Conservation (phyloP, 441 rosid genomes). For the Erodium moschatum region DNA sequence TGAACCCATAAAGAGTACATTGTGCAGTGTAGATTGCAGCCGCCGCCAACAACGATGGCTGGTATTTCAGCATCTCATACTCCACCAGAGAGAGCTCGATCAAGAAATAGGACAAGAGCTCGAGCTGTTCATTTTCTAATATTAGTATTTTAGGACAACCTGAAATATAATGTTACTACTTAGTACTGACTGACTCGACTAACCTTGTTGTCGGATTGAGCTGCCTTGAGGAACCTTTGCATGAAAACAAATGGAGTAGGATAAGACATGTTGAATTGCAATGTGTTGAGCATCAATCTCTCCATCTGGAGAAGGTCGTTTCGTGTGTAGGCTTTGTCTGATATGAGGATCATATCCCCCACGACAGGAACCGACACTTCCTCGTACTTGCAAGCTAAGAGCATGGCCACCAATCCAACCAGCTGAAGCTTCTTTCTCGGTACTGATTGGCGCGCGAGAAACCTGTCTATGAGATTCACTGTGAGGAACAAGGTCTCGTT, state of each 20-base stretch:
- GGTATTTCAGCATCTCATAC: slow-evolving; percentile 62
- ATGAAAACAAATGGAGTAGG: slow-evolving; percentile 86
- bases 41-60: slow-evolving; percentile 67
- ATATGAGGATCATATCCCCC: slow-evolving; percentile 69
- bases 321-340: slow-evolving; percentile 75
- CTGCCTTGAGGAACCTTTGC: slow-evolving; percentile 78
- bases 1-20: slow-evolving; percentile 47
- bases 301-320: slow-evolving; percentile 79
- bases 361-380: slow-evolving; percentile 86
- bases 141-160: too few species aligned
- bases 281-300: slow-evolving; percentile 54
- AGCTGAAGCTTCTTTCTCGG: slow-evolving; percentile 85
- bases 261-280: slow-evolving; percentile 69
- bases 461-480: slow-evolving; percentile 81
- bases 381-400: slow-evolving; percentile 91
- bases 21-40: slow-evolving; percentile 76
- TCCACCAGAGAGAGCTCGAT: slow-evolving; percentile 78
- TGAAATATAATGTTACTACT: too few species aligned
- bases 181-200: not conserved
- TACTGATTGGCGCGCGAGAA: slow-evolving; percentile 54
- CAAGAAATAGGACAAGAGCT: slow-evolving; percentile 63
- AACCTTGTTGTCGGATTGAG: slow-evolving; percentile 78
- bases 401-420: slow-evolving; percentile 83
- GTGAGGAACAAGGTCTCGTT: slow-evolving; percentile 87
- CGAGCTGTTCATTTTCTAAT: slow-evolving; percentile 37